These are phyloP conservation scores for Magnolia kwangsiensis DNA, from an alignment of 164 flowering plant genomes.

Conservation along the genomic window DNA sequence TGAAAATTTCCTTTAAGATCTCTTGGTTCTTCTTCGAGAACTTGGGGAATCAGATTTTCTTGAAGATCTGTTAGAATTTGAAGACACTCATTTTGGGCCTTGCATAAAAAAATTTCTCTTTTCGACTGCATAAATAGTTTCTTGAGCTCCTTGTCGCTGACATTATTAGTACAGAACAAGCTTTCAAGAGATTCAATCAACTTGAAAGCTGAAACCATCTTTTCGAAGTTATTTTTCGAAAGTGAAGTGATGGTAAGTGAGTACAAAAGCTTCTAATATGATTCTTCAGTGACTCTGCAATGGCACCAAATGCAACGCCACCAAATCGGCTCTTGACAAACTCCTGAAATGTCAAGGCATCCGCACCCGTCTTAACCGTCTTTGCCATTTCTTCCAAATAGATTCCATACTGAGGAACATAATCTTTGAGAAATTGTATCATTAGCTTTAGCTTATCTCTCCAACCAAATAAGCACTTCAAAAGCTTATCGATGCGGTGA, in stretches of 20 bases:
- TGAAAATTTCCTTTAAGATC: conserved; percentile 10
- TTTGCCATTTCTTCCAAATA: conserved; percentile 32
- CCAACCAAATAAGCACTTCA: conserved; percentile 58
- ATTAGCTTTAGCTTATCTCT: conserved; percentile 25
- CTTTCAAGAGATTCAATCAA: conserved; percentile 33
- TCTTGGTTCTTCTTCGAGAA: too few relatives aligned
- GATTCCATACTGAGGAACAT: conserved; percentile 33
- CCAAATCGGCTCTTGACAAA: not conserved
- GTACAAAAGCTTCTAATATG: conserved; percentile 39
- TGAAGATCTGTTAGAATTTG: conserved; percentile 24
- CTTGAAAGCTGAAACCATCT: conserved; percentile 19
- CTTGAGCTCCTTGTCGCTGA: conserved; percentile 34
- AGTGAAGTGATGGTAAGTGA: conserved; percentile 39
- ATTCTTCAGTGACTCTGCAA: conserved; percentile 15
- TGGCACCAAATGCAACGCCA: not conserved
- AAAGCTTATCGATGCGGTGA: conserved; percentile 37
- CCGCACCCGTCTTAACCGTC: not conserved
- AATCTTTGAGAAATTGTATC: conserved; percentile 46
- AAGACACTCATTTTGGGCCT: conserved; percentile 15
- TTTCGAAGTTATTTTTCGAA: conserved; percentile 18
- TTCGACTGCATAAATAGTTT: conserved; percentile 24
- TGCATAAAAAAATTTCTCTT: too few relatives aligned
- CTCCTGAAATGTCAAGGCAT: not conserved
- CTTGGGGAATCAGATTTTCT: too few relatives aligned
- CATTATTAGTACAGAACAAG: conserved; percentile 20